Evolutionary conservation across 1,139 yeast genomes (phyloP), one percentile per base, ranked within the genome.

Genomic region (Blastobotrys niveus): DNA sequence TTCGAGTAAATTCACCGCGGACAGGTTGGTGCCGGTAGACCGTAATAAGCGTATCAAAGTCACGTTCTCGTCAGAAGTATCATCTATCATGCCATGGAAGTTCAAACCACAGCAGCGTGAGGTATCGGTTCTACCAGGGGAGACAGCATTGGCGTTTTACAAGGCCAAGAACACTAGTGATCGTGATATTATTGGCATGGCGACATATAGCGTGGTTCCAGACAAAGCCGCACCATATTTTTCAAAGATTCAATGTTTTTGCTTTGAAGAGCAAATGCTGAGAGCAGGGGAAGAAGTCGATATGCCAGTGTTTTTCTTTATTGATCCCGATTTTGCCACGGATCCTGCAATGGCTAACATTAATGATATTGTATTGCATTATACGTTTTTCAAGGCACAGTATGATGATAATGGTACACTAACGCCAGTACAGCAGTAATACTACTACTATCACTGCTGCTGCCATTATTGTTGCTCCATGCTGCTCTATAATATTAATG

Each of bases 221-320:
- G 97, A 91, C 55, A 89, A 85, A 56, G 95, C 93, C 8, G 95
- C 97, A 1, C 95, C 88, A 5, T 93, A 91, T 65, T 91, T 91
- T 70, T 86, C 87, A 68, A 91, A 91, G 66, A 91, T 91, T 59
- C 98, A 91, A 63, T 91, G 99, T 65, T 91, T 91, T 68, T 91
- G 99, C 62, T 91, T 93, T 62, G 99, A 91, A 67, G 98, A 91
- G 62, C 99, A 91, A 65, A 76, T 87, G 63, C 71, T 91, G 53
- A 76, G 82, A 47, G 96, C 96, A 1, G 97, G 97, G 5, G 99
- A 93, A 67, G 97, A 91, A 63, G 95, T 93, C 14, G 99, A 93
- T 61, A 91, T 93, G 98, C 99, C 99, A 0, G 89, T 91, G 15
- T 93, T 93, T 68, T 93, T 93, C 75, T 93, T 93, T 65, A 85